Percentiles rank a stretch among this genome's conserved stretches.
These are phyloP conservation scores for Xylaria cubensis DNA, from an alignment of 495 filamentous ascomycete species.

Conservation along the genomic window DNA sequence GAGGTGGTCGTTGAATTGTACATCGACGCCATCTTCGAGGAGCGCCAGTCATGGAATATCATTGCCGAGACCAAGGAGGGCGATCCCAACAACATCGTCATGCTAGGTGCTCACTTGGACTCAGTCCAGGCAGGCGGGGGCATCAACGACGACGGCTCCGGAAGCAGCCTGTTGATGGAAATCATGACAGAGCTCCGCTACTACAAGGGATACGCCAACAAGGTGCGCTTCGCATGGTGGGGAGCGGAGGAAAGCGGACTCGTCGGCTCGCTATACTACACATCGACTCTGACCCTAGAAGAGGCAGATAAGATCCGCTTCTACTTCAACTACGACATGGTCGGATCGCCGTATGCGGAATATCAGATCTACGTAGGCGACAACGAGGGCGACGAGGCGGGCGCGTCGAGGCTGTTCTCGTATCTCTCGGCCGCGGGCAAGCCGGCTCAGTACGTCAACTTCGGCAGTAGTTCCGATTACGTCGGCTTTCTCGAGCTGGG, in stretches of 20 bases:
- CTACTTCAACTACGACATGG: conserved; percentile 57
- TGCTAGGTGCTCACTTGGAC: conserved; percentile 48
- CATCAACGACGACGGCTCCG: conserved; percentile 49
- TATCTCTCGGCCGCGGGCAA: conserved; percentile 44
- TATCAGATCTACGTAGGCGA: conserved; percentile 59
- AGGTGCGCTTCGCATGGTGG: conserved; percentile 50
- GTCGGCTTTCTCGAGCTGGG: conserved; percentile 49
- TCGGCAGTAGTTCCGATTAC: conserved; percentile 46
- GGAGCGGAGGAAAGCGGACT: conserved; percentile 47
- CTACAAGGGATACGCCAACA: conserved; percentile 45
- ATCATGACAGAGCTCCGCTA: conserved; percentile 37
- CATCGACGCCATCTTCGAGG: conserved; percentile 33
- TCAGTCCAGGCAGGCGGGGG: conserved; percentile 45
- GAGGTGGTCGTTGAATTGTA: conserved; percentile 20
- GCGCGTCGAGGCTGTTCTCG: conserved; percentile 44
- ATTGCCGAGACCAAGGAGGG: conserved; percentile 50
- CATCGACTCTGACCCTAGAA: conserved; percentile 32
- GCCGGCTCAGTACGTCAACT: conserved; percentile 34
- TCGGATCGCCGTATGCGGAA: conserved; percentile 68
- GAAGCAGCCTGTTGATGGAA: conserved; percentile 46
- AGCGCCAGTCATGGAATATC: conserved; percentile 40
- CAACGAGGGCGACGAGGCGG: conserved; percentile 47
- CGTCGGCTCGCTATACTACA: conserved; percentile 47
- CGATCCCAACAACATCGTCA: conserved; percentile 44
- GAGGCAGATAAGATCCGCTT: conserved; percentile 42